Evolutionary conservation across 1,139 yeast species (phyloP).

Genomic region (Sugiyamaella sp.): DNA sequence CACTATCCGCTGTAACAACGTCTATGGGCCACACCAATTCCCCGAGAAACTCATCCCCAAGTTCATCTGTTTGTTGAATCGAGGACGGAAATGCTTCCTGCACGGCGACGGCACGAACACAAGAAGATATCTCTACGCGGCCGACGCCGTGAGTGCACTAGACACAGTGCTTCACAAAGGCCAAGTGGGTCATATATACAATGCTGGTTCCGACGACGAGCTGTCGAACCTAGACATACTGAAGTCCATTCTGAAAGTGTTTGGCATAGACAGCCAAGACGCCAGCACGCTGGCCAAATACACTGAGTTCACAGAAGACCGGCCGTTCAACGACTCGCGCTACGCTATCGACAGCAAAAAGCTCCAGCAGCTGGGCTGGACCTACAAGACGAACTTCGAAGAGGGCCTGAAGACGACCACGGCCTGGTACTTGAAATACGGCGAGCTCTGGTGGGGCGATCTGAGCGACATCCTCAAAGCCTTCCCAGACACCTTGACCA

Average conservation of each 20-base stretch:
- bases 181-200: slow-evolving; percentile 47
- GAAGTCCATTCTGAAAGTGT: slow-evolving; percentile 35
- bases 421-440: slow-evolving; percentile 42
- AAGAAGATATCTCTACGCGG: slow-evolving; percentile 53
- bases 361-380: slow-evolving; percentile 53
- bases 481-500: slow-evolving; percentile 30
- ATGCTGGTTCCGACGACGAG: slow-evolving; percentile 54
- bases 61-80: slow-evolving; percentile 40
- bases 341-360: slow-evolving; percentile 50
- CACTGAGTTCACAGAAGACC: slow-evolving; percentile 47
- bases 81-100: slow-evolving; percentile 39
- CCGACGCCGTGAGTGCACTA: slow-evolving; percentile 54
- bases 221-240: slow-evolving; percentile 47
- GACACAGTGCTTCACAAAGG: slow-evolving; percentile 44
- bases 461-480: slow-evolving; percentile 34
- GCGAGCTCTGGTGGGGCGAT: slow-evolving; percentile 41
- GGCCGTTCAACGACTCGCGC: slow-evolving; percentile 55
- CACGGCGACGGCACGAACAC: slow-evolving; percentile 57
- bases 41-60: slow-evolving; percentile 61
- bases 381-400: slow-evolving; percentile 44
- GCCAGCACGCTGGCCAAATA: slow-evolving; percentile 28
- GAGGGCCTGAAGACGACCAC: slow-evolving; percentile 46
- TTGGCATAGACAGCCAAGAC: slow-evolving; percentile 35
- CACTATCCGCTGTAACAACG: slow-evolving; percentile 56
- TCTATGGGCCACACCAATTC: slow-evolving; percentile 59